A percentile compares a stretch with the other conserved stretches of the same genome.
These are phyloP conservation scores for Lotus japonicus DNA, from an alignment of 306 rosid species.

Conservation along the genomic window DNA sequence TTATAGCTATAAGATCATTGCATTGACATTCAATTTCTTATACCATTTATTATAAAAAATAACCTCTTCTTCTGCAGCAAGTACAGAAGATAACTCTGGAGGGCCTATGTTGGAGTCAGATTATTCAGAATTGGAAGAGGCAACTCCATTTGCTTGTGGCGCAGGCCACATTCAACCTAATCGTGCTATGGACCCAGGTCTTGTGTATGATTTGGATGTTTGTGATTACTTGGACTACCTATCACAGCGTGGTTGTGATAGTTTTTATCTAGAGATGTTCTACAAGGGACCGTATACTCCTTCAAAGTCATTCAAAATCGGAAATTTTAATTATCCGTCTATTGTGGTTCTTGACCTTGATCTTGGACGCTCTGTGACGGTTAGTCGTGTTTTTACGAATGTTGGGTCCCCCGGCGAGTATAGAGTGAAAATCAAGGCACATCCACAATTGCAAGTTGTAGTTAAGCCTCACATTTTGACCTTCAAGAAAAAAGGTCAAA, in stretches of 20 bases:
- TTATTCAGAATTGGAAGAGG: background rate
- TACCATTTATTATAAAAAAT: too few relatives aligned
- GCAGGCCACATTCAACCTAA: constrained; percentile 48
- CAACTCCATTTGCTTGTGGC: too few relatives aligned
- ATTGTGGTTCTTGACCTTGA: constrained; percentile 19
- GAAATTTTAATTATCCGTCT: constrained; percentile 44
- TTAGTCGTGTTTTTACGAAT: constrained; percentile 36
- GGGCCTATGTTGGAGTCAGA: constrained; percentile 20
- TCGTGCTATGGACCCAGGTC: constrained; percentile 33
- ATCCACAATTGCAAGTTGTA: constrained; percentile 18
- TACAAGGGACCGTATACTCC: background rate
- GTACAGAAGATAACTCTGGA: constrained; percentile 7
- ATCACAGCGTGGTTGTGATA: constrained; percentile 38
- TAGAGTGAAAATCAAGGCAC: constrained; percentile 22
- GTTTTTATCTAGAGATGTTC: background rate
- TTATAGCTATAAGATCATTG: too few relatives aligned
- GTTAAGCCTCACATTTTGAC: constrained; percentile 25
- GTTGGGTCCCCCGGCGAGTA: constrained; percentile 39
- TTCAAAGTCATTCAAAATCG: constrained; percentile 10
- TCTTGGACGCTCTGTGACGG: background rate
- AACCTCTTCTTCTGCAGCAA: constrained; percentile 17
- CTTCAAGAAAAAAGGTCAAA: constrained; percentile 30
- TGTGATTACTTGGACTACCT: constrained; percentile 47
- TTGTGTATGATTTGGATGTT: too few relatives aligned
- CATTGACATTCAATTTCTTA: too few relatives aligned